Evolutionary conservation across 139 green algal genomes (phyloP), one percentile per base, ranked within the genome.

Genomic region (Medakamo hakoo): DNA sequence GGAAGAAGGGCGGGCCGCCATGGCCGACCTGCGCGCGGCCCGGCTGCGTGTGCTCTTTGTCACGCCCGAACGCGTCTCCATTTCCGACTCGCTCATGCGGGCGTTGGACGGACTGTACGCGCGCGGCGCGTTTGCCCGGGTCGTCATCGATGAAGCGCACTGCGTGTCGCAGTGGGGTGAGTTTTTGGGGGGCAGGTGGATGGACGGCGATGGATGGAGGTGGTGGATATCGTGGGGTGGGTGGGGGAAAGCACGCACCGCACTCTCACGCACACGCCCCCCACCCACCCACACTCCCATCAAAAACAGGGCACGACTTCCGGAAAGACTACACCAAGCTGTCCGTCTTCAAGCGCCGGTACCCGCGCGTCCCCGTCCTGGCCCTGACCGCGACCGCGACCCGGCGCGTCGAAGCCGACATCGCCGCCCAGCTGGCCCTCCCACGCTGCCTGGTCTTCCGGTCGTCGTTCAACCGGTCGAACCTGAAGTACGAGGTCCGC

Each of bases 251-350:
- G 24, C 58, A 31, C 32, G 4, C 5, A 62, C 26, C n/a, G 26
- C 58, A 62, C 1, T 16, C 14, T 59, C 26, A 48, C 30, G 29
- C 55, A 19, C 30, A 29, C 4, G 20, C 16, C 21, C 9, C 40
- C 40, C 2, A 3, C n/a, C 23, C 5, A 2, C 2, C 25, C n/a
- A n/a, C n/a, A n/a, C n/a, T n/a, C n/a, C n/a, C n/a, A n/a, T n/a
- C n/a, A n/a, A n/a, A n/a, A n/a, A n/a, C n/a, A n/a, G n/a, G 40
- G 27, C 87, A 95, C 58, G 87, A 98, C 75, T 98, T 98, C 76
- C 66, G 91, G 49, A 76, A 76, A 21, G 83, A 86, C 69, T 97
- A 95, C 82, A 87, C 84, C 65, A 68, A 72, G 4, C 77, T 95
- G 4, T 31, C 49, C 4, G 68, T 85, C 59, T 93, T 92, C 75